These are phyloP conservation scores for Celoporthe dispersa DNA, from an alignment of 2,329 filamentous ascomycete species.

Conservation along the genomic window DNA sequence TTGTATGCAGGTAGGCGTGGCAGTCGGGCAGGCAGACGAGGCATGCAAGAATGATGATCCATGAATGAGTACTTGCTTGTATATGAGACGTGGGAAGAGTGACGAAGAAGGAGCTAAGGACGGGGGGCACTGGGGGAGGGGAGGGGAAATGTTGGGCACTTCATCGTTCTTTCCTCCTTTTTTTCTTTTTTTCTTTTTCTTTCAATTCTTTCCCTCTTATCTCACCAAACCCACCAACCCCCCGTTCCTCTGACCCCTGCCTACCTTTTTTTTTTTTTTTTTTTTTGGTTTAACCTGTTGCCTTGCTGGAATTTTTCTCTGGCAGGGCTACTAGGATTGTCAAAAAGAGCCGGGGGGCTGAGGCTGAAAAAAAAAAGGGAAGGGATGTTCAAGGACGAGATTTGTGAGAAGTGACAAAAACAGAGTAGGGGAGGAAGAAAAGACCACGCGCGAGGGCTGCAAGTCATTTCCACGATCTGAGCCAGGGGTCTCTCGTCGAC, in stretches of 20 bases:
- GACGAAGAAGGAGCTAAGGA: background rate
- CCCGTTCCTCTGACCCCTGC: background rate
- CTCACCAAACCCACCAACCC: too few species aligned
- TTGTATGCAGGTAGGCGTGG: too few species aligned
- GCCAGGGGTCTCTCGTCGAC: background rate
- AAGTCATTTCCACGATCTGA: background rate
- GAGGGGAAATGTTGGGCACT: background rate
- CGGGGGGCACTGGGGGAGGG: too few species aligned
- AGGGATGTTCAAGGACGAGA: background rate
- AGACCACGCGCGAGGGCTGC: background rate
- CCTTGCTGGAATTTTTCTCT: background rate
- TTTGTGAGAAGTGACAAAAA: constrained; percentile 6
- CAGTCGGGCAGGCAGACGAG: background rate
- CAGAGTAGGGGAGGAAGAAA: background rate
- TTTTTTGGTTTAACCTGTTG: background rate
- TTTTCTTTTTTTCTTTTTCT: background rate
- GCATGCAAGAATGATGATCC: background rate
- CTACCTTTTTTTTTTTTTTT: background rate
- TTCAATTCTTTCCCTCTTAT: background rate
- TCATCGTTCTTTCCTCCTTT: background rate
- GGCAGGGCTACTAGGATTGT: background rate
- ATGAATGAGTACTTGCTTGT: background rate
- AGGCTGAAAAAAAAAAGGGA: background rate
- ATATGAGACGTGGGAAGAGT: background rate
- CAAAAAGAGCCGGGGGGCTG: background rate